A percentile compares a stretch with the other conserved stretches of the same genome.
These are phyloP conservation scores for Podaxis sp. DNA, from an alignment of 768 basidiomycete genomes.

Conservation along the genomic window DNA sequence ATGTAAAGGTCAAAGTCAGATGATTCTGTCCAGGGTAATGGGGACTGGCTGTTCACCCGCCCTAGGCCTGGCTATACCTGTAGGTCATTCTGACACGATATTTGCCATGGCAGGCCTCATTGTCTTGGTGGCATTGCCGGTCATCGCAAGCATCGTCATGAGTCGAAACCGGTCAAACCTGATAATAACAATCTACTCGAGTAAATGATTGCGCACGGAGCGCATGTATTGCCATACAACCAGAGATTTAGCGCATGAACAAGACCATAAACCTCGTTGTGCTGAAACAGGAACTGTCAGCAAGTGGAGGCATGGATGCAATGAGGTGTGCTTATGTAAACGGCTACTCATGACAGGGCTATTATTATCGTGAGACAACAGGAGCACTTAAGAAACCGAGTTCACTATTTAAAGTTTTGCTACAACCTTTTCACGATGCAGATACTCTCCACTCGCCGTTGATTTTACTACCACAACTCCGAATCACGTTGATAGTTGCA, in stretches of 20 bases:
- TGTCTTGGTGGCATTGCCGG: not conserved
- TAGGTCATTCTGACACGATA: too few relatives aligned
- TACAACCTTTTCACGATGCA: not conserved
- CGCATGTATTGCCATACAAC: not conserved
- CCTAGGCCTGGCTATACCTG: too few relatives aligned
- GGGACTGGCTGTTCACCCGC: too few relatives aligned
- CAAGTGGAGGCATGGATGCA: slow-evolving; percentile 9
- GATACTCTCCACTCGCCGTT: not conserved
- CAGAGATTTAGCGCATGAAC: not conserved
- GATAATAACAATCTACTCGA: not conserved
- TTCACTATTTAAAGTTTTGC: slow-evolving; percentile 11
- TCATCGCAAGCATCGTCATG: not conserved
- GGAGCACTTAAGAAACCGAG: not conserved
- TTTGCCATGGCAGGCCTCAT: not conserved
- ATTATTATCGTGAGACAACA: slow-evolving; percentile 3
- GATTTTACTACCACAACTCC: not conserved
- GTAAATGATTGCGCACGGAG: not conserved
- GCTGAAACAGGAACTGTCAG: slow-evolving; percentile 3
- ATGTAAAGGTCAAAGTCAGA: not conserved
- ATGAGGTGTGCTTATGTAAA: slow-evolving; percentile 20
- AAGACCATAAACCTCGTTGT: not conserved
- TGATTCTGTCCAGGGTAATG: not conserved
- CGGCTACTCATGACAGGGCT: not conserved
- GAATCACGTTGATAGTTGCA: slow-evolving; percentile 10
- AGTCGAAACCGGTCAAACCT: not conserved